These are phyloP conservation scores for Fusarium clavum DNA, from an alignment of 2,329 filamentous ascomycete species.

Conservation along the genomic window DNA sequence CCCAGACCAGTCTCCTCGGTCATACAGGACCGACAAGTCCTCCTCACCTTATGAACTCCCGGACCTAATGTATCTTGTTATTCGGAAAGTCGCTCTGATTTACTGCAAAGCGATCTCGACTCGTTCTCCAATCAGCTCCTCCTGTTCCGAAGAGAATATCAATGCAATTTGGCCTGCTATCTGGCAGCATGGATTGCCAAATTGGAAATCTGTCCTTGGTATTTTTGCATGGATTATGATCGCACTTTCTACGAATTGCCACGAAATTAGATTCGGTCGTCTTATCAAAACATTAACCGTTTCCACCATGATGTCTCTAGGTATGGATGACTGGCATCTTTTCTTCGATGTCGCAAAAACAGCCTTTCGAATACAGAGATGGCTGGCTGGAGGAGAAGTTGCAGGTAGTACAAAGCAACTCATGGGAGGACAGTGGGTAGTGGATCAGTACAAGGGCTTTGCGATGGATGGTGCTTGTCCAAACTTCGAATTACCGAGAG, in stretches of 20 bases:
- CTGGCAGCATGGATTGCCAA: constrained; percentile 60
- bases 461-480: constrained; percentile 39
- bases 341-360: constrained; percentile 52
- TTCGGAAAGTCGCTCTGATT: constrained; percentile 60
- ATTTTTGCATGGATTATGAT: constrained; percentile 63
- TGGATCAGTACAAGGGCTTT: constrained; percentile 44
- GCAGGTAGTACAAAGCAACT: constrained; percentile 33
- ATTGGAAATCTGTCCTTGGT: constrained; percentile 61
- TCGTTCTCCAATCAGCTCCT: constrained; percentile 56
- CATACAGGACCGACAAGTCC: constrained; percentile 31
- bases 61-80: constrained; percentile 60
- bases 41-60: constrained; percentile 42
- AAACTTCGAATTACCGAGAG: constrained; percentile 26
- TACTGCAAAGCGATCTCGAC: constrained; percentile 60
- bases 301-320: constrained; percentile 58
- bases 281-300: constrained; percentile 61
- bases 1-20: constrained; percentile 29
- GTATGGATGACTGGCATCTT: constrained; percentile 62
- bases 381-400: constrained; percentile 51
- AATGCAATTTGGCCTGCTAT: constrained; percentile 58
- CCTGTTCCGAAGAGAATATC: constrained; percentile 56
- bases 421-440: constrained; percentile 42
- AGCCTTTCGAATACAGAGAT: constrained; percentile 56
- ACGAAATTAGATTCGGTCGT: constrained; percentile 54
- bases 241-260: constrained; percentile 55